Base-by-base conservation (phyloP, 768 basidiomycete genomes). In the Piloderma croceum region DNA sequence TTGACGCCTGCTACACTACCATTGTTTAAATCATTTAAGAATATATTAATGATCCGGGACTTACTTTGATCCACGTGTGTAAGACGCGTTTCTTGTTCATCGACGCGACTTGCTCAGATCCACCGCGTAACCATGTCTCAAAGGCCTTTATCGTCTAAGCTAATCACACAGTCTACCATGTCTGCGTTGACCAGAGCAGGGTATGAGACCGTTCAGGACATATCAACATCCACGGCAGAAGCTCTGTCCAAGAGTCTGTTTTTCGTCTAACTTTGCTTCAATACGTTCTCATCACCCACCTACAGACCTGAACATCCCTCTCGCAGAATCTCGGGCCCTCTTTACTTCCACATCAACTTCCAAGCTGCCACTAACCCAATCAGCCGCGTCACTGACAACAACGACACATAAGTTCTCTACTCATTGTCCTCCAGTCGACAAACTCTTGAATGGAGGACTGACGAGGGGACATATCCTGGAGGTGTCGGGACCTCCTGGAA, bases 401-500 rank as follows among this genome's bases (percentile, higher is more conserved):
- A 38, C 49, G 4, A 41, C 41, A 24, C 38, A 29, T 23, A 47
- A 47, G 40, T 57, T 74, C 24, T 49, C 67, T 4, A 77, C 78
- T 0, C 53, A 55, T 5, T 79, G 71, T 52, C 41, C 56, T 4
- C 67, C 74, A 10, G 60, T 84, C 21, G 81, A 88, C 48, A 62
- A 61, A 13, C 55, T 87, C 3, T 68, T 89, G 5, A 71, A 65
- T 23, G 82, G 82, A 33, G 86, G 86, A 12, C 58, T 89, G 33
- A 60, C 64, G 39, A 69, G 67, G 42, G 81, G 82, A 6, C 68
- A 73, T 46, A 67, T 85, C 45, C 65, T 88, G 15, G 86, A 89
- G 61, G 63, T 89, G 49, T 83, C 83, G 22, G 85, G 86, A 1
- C 81, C 83, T 33, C 85, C 86, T 1, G 86, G 86, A 35, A 71